phyloP scores from a whole-genome alignment of 1,284 basidiomycete species.

The Pholiota adiposa region DNA sequence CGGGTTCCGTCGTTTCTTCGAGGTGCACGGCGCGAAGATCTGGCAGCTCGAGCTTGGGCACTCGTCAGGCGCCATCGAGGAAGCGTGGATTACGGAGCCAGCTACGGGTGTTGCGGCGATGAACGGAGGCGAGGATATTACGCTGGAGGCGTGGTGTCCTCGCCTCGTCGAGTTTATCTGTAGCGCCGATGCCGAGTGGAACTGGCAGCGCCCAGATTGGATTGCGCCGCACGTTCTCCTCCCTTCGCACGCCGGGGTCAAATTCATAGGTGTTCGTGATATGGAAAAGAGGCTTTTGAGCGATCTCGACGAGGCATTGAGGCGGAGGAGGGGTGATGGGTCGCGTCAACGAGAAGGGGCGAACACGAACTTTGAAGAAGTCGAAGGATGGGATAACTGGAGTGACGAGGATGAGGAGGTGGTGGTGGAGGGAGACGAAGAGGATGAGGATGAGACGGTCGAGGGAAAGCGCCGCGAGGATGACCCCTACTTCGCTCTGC shows the following conservation, averaged over 20 bases:
- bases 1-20: conserved; percentile 69
- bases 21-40: conserved; percentile 62
- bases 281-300: conserved; percentile 61
- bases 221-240: conserved; percentile 77
- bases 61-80: conserved; percentile 63
- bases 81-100: conserved; percentile 52
- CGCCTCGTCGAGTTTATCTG: conserved; percentile 71
- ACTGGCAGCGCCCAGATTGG: conserved; percentile 78
- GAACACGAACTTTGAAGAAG: background rate
- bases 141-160: conserved; percentile 66
- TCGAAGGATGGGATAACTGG: background rate
- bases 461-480: too few species aligned
- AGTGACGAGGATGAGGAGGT: background rate
- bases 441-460: background rate
- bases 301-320: conserved; percentile 27
- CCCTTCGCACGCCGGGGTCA: conserved; percentile 60
- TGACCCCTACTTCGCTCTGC: conserved; percentile 64
- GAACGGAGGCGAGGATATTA: too few species aligned
- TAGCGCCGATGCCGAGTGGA: conserved; percentile 76
- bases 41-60: conserved; percentile 73
- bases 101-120: too few species aligned
- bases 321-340: conserved; percentile 5
- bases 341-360: background rate
- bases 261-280: conserved; percentile 73
- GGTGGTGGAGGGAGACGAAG: background rate